Evolutionary conservation across 2,329 filamentous ascomycete species (phyloP).

Genomic region (Colletotrichum tofieldiae): DNA sequence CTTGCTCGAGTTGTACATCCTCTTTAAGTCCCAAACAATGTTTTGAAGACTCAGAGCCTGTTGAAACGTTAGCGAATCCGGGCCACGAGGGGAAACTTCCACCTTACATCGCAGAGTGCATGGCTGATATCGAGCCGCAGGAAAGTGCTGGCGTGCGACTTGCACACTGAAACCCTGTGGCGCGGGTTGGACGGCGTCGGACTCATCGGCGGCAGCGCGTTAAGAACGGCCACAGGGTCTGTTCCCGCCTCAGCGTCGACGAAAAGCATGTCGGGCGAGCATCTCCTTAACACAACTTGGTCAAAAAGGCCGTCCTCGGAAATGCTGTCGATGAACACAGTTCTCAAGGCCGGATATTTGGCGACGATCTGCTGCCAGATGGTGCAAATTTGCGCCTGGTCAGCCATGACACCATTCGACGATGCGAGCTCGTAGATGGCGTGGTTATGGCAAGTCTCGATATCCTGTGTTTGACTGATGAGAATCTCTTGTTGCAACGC

Average conservation of each 20-base stretch:
- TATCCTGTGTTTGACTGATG: slow-evolving; percentile 59
- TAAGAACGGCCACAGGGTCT: slow-evolving; percentile 56
- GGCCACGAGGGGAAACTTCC: background rate
- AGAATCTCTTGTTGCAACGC: slow-evolving; percentile 66
- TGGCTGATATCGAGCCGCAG: slow-evolving; percentile 67
- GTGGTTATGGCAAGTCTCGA: slow-evolving; percentile 61
- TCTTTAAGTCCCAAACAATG: slow-evolving; percentile 63
- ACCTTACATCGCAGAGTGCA: slow-evolving; percentile 63
- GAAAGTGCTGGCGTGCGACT: slow-evolving; percentile 59
- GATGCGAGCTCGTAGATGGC: slow-evolving; percentile 65
- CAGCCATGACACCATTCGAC: slow-evolving; percentile 55
- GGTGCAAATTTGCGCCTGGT: slow-evolving; percentile 62
- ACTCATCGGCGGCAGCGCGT: slow-evolving; percentile 60
- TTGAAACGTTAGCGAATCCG: background rate
- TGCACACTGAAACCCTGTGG: slow-evolving; percentile 67
- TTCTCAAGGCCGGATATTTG: slow-evolving; percentile 63
- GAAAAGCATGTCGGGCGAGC: slow-evolving; percentile 68
- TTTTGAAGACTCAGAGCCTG: slow-evolving; percentile 58
- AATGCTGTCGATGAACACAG: slow-evolving; percentile 67
- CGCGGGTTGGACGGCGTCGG: slow-evolving; percentile 58
- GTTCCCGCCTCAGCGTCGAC: slow-evolving; percentile 61
- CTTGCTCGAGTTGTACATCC: slow-evolving; percentile 59
- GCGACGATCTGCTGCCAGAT: slow-evolving; percentile 66
- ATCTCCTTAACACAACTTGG: slow-evolving; percentile 63
- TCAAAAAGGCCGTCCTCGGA: slow-evolving; percentile 66